Evolutionary conservation across 2,329 filamentous ascomycete species (phyloP), one percentile per base, ranked within the genome.

Genomic region (Leptosphaerulina australis): DNA sequence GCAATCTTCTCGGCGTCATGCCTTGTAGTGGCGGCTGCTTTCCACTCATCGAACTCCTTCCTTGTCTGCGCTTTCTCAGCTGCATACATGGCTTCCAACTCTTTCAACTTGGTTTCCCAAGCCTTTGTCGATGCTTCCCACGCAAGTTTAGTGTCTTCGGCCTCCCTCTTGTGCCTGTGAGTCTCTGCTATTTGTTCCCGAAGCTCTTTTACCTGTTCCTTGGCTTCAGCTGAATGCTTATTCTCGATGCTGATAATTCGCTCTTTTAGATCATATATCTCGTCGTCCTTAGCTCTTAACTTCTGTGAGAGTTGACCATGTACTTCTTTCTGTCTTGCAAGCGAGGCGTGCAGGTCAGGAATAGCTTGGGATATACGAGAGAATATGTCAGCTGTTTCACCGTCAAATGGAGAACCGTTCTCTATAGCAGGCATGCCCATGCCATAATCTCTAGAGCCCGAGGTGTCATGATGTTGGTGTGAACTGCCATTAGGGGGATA

Each of bases 181-280:
- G 75, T 74, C 35, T 73, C 70, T 6, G 67, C 68, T 18, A 81
- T 62, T 52, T 69, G 76, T 41, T 81, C 76, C 54, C 78, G 75
- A 20, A 81, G 67, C 52, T 82, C 79, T 44, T 76, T 79, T 35
- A 78, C 72, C 63, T 80, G 80, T 56, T 81, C 79, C 57, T 82
- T 79, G 41, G 72, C 75, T 56, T 83, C 80, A 35, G 75, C 74
- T 0, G 77, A 77, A 51, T 78, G 78, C 50, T 81, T 78, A 43
- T 76, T 76, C 36, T 78, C 76, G 14, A 79, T 70, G 35, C 75
- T 76, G 34, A 76, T 74, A 60, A 82, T 74, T 58, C 80, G 79
- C 18, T 76, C 73, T 46, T 79, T 79, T 53, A 83, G 59, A 11
- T 76, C 73, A 53, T 78, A 75, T 45, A 83, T 80, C 55, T 83